These are phyloP conservation scores for Ceratobasidium sp. DNA, from an alignment of 1,284 basidiomycete genomes.

Conservation along the genomic window DNA sequence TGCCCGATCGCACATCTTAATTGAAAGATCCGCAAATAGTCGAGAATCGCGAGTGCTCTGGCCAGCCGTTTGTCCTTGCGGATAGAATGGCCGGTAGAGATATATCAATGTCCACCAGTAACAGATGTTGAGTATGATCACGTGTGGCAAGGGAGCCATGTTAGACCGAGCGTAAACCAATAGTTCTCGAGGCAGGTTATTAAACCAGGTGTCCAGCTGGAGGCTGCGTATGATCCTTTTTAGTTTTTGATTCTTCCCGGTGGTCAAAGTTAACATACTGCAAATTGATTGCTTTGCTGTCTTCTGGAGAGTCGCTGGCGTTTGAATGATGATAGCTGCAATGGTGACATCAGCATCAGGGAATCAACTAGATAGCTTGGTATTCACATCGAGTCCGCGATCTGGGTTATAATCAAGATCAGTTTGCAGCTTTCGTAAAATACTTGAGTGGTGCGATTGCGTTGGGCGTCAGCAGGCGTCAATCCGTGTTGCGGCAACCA, in stretches of 20 bases:
- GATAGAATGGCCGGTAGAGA: conserved; percentile 23
- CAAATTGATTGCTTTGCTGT: conserved; percentile 19
- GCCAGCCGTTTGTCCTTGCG: background rate
- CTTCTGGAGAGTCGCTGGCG: conserved; percentile 7
- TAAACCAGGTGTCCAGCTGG: conserved; percentile 42
- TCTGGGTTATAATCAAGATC: conserved; percentile 17
- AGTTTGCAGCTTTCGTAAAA: conserved; percentile 39
- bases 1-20: conserved; percentile 32
- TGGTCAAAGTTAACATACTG: background rate
- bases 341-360: background rate
- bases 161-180: background rate
- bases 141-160: conserved; percentile 29
- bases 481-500: background rate
- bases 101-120: conserved; percentile 35
- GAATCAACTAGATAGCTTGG: background rate
- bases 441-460: conserved; percentile 13
- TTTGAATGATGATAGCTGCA: background rate
- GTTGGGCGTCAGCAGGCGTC: background rate
- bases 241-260: no score
- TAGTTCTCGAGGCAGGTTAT: conserved; percentile 13
- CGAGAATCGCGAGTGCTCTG: conserved; percentile 5
- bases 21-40: conserved; percentile 22
- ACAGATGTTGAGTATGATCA: conserved; percentile 30
- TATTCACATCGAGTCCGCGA: conserved; percentile 9
- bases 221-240: background rate